These are phyloP conservation scores for Vigna mungo DNA, from an alignment of 306 rosid genomes.

Conservation along the genomic window DNA sequence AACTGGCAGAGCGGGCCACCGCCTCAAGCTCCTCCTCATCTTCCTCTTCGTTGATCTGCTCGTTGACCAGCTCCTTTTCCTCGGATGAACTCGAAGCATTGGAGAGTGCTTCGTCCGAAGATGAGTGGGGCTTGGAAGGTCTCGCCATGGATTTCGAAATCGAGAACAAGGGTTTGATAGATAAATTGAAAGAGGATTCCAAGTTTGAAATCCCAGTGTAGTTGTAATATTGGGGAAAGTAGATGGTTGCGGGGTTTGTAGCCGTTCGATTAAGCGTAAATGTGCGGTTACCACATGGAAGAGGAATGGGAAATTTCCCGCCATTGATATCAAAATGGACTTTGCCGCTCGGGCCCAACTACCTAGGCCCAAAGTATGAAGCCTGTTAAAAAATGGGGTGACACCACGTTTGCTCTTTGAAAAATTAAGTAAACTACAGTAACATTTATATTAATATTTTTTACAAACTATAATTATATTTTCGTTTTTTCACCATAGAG, in stretches of 20 bases:
- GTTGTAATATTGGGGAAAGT: background rate
- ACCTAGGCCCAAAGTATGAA: background rate
- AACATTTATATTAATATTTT: no score
- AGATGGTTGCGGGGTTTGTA: slow-evolving; percentile 2
- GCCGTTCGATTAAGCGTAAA: slow-evolving; percentile 58
- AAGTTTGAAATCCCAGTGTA: slow-evolving; percentile 16
- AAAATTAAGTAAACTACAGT: no score
- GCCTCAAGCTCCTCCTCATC: slow-evolving; percentile 97
- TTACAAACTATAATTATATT: no score
- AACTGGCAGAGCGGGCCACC: slow-evolving; percentile 88
- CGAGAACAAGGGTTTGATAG: slow-evolving; percentile 48
- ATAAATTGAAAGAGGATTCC: slow-evolving; percentile 11
- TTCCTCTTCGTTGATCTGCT: slow-evolving; percentile 76
- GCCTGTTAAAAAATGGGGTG: background rate
- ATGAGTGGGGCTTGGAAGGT: slow-evolving; percentile 60
- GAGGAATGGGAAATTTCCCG: slow-evolving; percentile 60
- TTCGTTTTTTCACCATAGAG: no score
- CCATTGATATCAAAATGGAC: slow-evolving; percentile 45
- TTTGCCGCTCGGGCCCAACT: slow-evolving; percentile 16
- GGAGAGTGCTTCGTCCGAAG: slow-evolving; percentile 82
- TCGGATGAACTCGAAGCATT: slow-evolving; percentile 56
- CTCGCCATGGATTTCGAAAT: slow-evolving; percentile 66
- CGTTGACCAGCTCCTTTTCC: slow-evolving; percentile 68
- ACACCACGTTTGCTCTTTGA: no score
- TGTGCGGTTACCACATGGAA: slow-evolving; percentile 49